Base-by-base conservation (phyloP, 345 rosid species). In the Physaria fendleri region DNA sequence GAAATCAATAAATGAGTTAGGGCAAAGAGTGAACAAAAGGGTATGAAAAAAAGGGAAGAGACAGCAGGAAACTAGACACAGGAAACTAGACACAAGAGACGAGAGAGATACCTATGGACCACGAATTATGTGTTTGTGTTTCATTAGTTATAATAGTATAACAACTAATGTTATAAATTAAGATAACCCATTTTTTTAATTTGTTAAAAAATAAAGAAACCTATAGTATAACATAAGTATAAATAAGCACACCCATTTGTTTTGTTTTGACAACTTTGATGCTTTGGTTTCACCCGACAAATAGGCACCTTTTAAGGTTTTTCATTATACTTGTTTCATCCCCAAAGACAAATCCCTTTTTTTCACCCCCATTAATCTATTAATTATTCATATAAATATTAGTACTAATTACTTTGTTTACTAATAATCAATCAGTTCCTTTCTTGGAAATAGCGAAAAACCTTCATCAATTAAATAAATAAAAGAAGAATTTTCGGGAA, bases 211-310 rank as follows among this genome's bases (percentile, higher is more conserved):
- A 8, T 56, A 43, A 15, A n/a, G n/a, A n/a, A n/a, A n/a, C n/a
- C n/a, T n/a, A n/a, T n/a, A n/a, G n/a, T n/a, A n/a, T 56, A 69
- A 69, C 73, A 69, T 28, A 38, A 44, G 64, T 69, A 55, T 69
- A 55, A 70, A 70, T 55, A 70, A 70, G 42, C 69, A 70, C 74
- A 70, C 58, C 69, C 64, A 30, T 62, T 48, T 70, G 74, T 70
- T 70, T 62, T 39, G 55, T 30, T 70, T 70, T 70, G 69, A 56
- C 64, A 70, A 63, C 69, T 70, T 70, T 70, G 68, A 70, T 70
- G 74, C 64, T 70, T 70, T 70, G 62, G 74, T 70, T 62, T 70
- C 74, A 70, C 59, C 74, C 74, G 74, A 70, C 74, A 70, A 62
- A 62, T 62, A 33, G 40, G 64, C 74, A 70, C 74, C 62, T 70